Evolutionary conservation across 179 eudicot species (phyloP).

Genomic region (Camellia oleifera): DNA sequence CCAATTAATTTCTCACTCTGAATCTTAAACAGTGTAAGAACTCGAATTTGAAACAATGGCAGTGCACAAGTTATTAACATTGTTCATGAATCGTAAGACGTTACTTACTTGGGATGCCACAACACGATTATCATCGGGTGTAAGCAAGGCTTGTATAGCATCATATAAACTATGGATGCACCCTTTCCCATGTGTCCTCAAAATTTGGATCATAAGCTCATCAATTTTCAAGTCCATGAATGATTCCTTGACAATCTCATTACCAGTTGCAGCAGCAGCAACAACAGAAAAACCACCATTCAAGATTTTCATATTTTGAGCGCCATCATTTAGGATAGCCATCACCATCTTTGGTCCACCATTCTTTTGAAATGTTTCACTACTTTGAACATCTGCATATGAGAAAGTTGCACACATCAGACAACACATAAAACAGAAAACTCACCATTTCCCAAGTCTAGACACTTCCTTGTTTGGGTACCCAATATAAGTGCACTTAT

Average conservation of each 20-base stretch:
- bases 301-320: constrained; percentile 40
- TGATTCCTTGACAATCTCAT: constrained; percentile 86
- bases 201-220: constrained; percentile 44
- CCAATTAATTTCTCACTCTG: neutral
- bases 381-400: constrained; percentile 62
- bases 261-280: constrained; percentile 79
- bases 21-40: neutral
- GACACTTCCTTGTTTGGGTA: neutral
- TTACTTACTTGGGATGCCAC: constrained; percentile 90
- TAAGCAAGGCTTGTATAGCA: constrained; percentile 69
- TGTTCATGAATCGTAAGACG: neutral
- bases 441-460: neutral
- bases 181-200: constrained; percentile 38
- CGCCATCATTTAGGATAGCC: constrained; percentile 35
- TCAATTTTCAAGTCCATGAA: constrained; percentile 83
- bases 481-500: too few relatives aligned
- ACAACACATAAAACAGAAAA: neutral
- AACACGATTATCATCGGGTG: constrained; percentile 92
- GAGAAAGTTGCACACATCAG: constrained; percentile 6
- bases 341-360: constrained; percentile 70
- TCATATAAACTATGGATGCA: constrained; percentile 57
- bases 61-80: neutral
- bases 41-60: neutral
- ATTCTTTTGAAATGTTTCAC: constrained; percentile 58
- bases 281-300: constrained; percentile 71